Conservation (phyloP, 73 alveolate species). For the Effrenium voratum region DNA sequence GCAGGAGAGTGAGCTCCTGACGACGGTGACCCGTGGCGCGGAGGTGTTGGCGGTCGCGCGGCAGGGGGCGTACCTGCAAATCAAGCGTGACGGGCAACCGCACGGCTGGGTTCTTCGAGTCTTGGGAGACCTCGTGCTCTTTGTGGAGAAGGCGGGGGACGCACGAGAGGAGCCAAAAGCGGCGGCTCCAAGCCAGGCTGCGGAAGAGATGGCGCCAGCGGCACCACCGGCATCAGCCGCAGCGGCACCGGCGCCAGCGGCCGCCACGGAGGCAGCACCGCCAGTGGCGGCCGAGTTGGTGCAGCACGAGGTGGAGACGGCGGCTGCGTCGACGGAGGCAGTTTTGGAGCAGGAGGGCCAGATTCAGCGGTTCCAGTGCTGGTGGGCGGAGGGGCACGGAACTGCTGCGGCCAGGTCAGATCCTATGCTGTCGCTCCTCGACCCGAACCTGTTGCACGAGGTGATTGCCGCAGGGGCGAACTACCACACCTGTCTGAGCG, state of each 20-base stretch:
- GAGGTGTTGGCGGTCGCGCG: slow-evolving; percentile 18
- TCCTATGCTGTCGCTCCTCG: slow-evolving; percentile 35
- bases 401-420: background rate
- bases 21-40: slow-evolving; percentile 1
- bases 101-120: slow-evolving; percentile 50
- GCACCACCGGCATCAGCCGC: too few species aligned
- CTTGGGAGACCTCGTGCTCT: slow-evolving; percentile 33
- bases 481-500: slow-evolving; percentile 60
- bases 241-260: too few species aligned
- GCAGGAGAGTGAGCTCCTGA: slow-evolving; percentile 23
- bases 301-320: too few species aligned
- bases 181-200: background rate
- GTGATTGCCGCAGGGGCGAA: slow-evolving; percentile 46
- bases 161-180: background rate
- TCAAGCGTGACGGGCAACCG: background rate
- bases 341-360: slow-evolving; percentile 29
- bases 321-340: slow-evolving; percentile 5
- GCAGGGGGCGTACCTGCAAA: slow-evolving; percentile 8
- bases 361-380: slow-evolving; percentile 40
- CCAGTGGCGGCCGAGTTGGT: too few species aligned
- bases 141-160: slow-evolving; percentile 9
- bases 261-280: too few species aligned
- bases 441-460: slow-evolving; percentile 3
- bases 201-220: too few species aligned
- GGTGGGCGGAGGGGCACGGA: slow-evolving; percentile 66